phyloP scores from a whole-genome alignment of 2,329 filamentous ascomycete species.

The Fusarium oligoseptatum region DNA sequence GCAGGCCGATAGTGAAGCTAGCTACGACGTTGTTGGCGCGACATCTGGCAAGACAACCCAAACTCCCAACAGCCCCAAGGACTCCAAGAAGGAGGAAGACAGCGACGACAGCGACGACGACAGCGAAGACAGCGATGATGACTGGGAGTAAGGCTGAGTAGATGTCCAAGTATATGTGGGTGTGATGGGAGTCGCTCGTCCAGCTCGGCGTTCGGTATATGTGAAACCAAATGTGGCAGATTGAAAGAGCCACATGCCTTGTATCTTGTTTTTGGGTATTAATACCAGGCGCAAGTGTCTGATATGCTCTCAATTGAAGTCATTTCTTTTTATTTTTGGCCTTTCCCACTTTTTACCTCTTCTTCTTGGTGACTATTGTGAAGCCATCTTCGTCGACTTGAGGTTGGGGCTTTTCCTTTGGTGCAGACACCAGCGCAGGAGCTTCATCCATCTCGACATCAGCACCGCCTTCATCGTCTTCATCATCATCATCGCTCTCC shows the following conservation, averaged over 20 bases:
- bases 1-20: constrained; percentile 92
- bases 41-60: constrained; percentile 82
- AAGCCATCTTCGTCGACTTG: constrained; percentile 87
- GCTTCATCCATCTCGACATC: constrained; percentile 80
- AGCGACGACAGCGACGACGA: neutral
- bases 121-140: constrained; percentile 69
- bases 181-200: constrained; percentile 38
- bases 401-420: constrained; percentile 75
- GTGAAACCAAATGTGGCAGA: constrained; percentile 38
- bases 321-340: constrained; percentile 14
- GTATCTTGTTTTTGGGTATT: constrained; percentile 47
- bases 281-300: constrained; percentile 41
- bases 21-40: constrained; percentile 92
- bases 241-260: constrained; percentile 32
- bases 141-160: constrained; percentile 75
- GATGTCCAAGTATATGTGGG: constrained; percentile 22
- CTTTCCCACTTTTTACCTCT: constrained; percentile 61
- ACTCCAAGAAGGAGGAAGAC: constrained; percentile 63
- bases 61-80: constrained; percentile 77
- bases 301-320: constrained; percentile 11
- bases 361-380: constrained; percentile 79
- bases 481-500: constrained; percentile 72
- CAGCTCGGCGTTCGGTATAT: constrained; percentile 51
- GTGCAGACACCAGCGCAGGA: constrained; percentile 67
- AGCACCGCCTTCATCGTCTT: constrained; percentile 66